A percentile compares a stretch with the other conserved stretches of the same genome.
phyloP scores from a whole-genome alignment of 2,329 filamentous ascomycete species.

The Aureobasidium sp. region DNA sequence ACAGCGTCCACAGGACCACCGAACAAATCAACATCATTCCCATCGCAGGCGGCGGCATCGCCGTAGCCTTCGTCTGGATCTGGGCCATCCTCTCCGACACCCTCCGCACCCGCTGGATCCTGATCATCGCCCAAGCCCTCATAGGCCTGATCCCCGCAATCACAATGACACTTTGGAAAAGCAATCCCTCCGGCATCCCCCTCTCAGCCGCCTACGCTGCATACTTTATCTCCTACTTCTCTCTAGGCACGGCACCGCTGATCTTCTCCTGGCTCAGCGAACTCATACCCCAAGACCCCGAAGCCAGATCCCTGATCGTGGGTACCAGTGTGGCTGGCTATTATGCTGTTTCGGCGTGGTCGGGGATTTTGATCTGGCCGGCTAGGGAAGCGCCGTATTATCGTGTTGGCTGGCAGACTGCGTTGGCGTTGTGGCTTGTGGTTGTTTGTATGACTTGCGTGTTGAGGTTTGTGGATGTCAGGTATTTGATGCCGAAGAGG shows the following conservation, averaged over 20 bases:
- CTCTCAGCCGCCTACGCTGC: conserved; percentile 42
- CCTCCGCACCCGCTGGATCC: conserved; percentile 41
- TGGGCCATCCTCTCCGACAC: conserved; percentile 46
- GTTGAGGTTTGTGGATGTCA: conserved; percentile 37
- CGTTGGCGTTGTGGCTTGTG: conserved; percentile 36
- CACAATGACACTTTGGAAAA: conserved; percentile 47
- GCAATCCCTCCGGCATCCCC: conserved; percentile 34
- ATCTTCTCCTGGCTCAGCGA: conserved; percentile 47
- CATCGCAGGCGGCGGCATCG: conserved; percentile 40
- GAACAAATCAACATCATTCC: conserved; percentile 42
- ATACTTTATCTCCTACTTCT: conserved; percentile 43
- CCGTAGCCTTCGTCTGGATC: conserved; percentile 45
- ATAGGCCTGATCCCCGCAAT: conserved; percentile 42
- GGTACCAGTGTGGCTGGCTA: conserved; percentile 42
- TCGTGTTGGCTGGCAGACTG: conserved; percentile 41
- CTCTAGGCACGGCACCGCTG: conserved; percentile 42
- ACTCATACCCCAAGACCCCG: conserved; percentile 42
- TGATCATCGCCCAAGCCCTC: conserved; percentile 40
- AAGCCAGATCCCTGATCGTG: conserved; percentile 41
- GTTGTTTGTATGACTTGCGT: conserved; percentile 38
- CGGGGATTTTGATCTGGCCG: conserved; percentile 45
- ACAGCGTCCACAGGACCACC: not conserved
- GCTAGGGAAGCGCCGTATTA: conserved; percentile 43
- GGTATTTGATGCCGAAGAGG: conserved; percentile 27
- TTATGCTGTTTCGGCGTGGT: conserved; percentile 44